A percentile compares a stretch with the other conserved stretches of the same genome.
Evolutionary conservation across 805 yeast species (phyloP).

Genomic region (Spathaspora sp.): DNA sequence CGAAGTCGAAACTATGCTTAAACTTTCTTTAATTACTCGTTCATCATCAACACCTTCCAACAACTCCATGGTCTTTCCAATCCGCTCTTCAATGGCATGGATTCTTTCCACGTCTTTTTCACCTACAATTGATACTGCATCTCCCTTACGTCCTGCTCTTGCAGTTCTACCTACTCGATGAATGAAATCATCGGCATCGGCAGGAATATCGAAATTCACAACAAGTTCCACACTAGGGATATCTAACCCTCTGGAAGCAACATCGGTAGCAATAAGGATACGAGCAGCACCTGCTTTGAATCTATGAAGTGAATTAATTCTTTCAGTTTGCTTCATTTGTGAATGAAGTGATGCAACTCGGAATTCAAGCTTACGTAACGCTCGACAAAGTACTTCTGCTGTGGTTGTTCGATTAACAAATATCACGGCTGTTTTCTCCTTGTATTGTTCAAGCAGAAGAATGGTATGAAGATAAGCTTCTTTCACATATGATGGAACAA

Average conservation of each 20-base stretch:
- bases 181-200: slow-evolving; percentile 93
- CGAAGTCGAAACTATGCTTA: slow-evolving; percentile 71
- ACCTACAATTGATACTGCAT: slow-evolving; percentile 74
- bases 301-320: slow-evolving; percentile 87
- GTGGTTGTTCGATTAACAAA: slow-evolving; percentile 89
- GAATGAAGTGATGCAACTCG: slow-evolving; percentile 90
- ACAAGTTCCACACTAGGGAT: slow-evolving; percentile 91
- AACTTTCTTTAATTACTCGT: slow-evolving; percentile 66
- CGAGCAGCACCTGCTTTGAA: slow-evolving; percentile 94
- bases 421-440: slow-evolving; percentile 69
- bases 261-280: slow-evolving; percentile 91
- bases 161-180: slow-evolving; percentile 99
- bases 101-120: slow-evolving; percentile 82
- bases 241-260: slow-evolving; percentile 96
- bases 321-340: slow-evolving; percentile 88
- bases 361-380: slow-evolving; percentile 67
- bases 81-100: slow-evolving; percentile 81
- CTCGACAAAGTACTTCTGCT: slow-evolving; percentile 82
- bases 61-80: slow-evolving; percentile 74
- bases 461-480: slow-evolving; percentile 81
- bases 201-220: slow-evolving; percentile 88
- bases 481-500: slow-evolving; percentile 84
- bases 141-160: slow-evolving; percentile 92
- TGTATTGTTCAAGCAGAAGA: slow-evolving; percentile 58
- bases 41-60: slow-evolving; percentile 72